Evolutionary conservation across 768 basidiomycete genomes (phyloP).

Genomic region (Gloeophyllum trabeum): DNA sequence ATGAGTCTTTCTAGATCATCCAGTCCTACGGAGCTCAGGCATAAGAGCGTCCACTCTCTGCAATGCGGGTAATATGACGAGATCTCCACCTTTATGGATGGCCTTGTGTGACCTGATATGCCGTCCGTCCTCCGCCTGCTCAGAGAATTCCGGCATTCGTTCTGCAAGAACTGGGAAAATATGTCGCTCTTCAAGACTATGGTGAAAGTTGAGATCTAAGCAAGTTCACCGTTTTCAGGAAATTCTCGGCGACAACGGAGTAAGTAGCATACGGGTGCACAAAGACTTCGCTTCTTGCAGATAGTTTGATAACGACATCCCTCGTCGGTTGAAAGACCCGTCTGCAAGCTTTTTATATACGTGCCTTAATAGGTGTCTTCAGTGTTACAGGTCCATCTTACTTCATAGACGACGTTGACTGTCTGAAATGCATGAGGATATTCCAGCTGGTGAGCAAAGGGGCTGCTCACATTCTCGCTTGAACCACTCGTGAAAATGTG

Average conservation of each 20-base stretch:
- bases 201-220: conserved; percentile 41
- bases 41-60: not conserved
- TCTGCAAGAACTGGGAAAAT: conserved; percentile 41
- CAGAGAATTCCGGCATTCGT: conserved; percentile 35
- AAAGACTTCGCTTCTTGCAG: conserved; percentile 27
- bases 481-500: conserved; percentile 21
- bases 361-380: not conserved
- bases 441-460: not conserved
- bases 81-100: conserved; percentile 36
- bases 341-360: conserved; percentile 30
- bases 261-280: not conserved
- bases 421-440: no score
- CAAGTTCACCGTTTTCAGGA: not conserved
- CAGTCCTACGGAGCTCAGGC: conserved; percentile 24
- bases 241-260: not conserved
- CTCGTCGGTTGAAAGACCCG: conserved; percentile 34
- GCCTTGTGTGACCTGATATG: conserved; percentile 38
- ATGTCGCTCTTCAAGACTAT: conserved; percentile 40
- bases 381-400: not conserved
- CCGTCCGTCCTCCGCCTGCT: conserved; percentile 21
- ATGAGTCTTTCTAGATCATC: conserved; percentile 29
- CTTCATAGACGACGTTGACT: conserved; percentile 35
- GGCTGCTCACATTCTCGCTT: conserved; percentile 33
- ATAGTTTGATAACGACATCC: conserved; percentile 30
- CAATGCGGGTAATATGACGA: no score